Evolutionary conservation across 805 yeast species (phyloP), one percentile per base, ranked within the genome.

Genomic region (Sungouiella thailandica): DNA sequence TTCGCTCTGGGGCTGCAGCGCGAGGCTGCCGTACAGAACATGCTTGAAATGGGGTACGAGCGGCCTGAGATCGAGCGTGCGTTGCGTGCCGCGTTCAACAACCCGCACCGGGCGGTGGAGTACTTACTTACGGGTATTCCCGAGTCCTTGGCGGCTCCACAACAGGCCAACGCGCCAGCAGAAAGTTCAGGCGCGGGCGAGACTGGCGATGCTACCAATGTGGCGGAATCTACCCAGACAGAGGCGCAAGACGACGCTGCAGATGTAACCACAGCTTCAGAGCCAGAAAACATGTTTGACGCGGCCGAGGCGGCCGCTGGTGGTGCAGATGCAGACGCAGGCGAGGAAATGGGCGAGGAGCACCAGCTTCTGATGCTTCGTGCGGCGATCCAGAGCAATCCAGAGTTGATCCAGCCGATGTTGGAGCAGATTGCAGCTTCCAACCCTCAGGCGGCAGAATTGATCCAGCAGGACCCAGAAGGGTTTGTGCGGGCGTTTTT

Each of bases 101-200:
- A 93, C 61, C 97, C 98, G 14, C 97, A 90, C 57, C 79, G 98
- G 51, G 98, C 98, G 0, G 97, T 93, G 10, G 98, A 93, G 57
- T 89, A 90, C 57, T 69, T 93, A 32, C 66, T 93, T 44, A 86
- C 89, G 29, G 97, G 97, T 3, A 76, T 90, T 28, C 96, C 96
- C 15, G 90, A 81, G 50, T 57, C 65, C 19, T 58, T 74, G 42
- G 72, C 60, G 42, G 63, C 54, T 12, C 63, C 60, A 12, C n/a
- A n/a, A n/a, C n/a, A n/a, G n/a, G 56, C 55, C 17, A 49, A 52
- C 8, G 40, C 43, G 9, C 31, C 36, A 11, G 31, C 32, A 4
- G 43, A 51, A 4, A n/a, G n/a, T n/a, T n/a, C n/a, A n/a, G n/a
- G n/a, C n/a, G 35, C 36, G 5, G 47, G 41, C 7, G 35, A 48